These are phyloP conservation scores for Alternaria atra DNA, from an alignment of 2,329 filamentous ascomycete species.

Conservation along the genomic window DNA sequence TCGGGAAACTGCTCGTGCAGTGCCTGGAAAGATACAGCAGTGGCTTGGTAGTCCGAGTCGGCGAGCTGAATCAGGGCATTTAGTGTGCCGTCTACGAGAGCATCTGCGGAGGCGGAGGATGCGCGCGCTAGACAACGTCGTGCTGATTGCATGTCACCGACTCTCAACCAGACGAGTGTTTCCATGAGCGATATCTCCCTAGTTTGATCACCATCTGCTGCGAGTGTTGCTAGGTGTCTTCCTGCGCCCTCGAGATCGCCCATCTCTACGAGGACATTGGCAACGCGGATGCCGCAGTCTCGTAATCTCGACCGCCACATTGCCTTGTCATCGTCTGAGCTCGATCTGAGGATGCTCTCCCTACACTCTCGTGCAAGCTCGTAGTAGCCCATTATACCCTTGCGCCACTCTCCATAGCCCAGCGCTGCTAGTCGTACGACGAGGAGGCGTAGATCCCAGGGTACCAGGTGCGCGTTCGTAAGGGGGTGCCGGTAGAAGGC, in stretches of 20 bases:
- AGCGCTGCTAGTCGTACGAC: slow-evolving; percentile 85
- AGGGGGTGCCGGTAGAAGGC: slow-evolving; percentile 61
- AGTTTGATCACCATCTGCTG: slow-evolving; percentile 8
- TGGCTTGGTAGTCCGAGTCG: slow-evolving; percentile 74
- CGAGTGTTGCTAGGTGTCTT: slow-evolving; percentile 72
- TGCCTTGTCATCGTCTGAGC: slow-evolving; percentile 61
- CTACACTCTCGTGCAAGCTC: slow-evolving; percentile 84
- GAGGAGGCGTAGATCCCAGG: slow-evolving; percentile 86
- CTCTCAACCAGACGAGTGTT: slow-evolving; percentile 76
- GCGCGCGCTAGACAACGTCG: slow-evolving; percentile 59
- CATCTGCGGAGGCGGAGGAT: slow-evolving; percentile 33
- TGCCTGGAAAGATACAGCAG: slow-evolving; percentile 68
- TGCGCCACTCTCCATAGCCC: slow-evolving; percentile 82
- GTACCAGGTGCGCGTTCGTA: slow-evolving; percentile 66
- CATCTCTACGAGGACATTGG: slow-evolving; percentile 80
- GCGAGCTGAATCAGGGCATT: slow-evolving; percentile 79
- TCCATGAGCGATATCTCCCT: slow-evolving; percentile 52
- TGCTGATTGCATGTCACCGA: slow-evolving; percentile 79
- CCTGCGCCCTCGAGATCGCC: slow-evolving; percentile 84
- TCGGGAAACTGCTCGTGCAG: slow-evolving; percentile 58
- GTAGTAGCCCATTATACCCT: slow-evolving; percentile 89
- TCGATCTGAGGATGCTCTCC: slow-evolving; percentile 58
- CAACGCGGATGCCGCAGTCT: slow-evolving; percentile 75
- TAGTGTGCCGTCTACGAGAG: slow-evolving; percentile 58
- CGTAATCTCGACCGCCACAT: slow-evolving; percentile 76